Conservation (phyloP, 2,329 filamentous ascomycete genomes). For the Ascocoryne sarcoides region DNA sequence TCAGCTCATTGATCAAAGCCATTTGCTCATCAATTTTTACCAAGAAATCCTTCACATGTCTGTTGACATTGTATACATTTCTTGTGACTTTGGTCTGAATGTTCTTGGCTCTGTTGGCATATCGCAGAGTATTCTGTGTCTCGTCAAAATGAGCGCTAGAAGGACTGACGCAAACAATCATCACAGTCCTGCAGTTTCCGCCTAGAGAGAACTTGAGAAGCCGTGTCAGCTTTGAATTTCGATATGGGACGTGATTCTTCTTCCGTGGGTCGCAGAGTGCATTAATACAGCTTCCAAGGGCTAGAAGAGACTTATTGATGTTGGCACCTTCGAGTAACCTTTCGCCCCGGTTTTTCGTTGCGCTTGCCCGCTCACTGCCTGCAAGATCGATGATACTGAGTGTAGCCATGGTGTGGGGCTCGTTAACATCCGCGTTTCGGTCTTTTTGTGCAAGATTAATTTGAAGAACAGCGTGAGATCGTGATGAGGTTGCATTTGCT, state of each 20-base stretch:
- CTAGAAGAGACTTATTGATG: constrained; percentile 97
- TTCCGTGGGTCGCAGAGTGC: constrained; percentile 90
- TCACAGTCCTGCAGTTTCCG: constrained; percentile 97
- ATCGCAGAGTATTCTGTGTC: constrained; percentile 94
- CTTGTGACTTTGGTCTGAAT: constrained; percentile 99
- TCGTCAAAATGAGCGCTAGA: constrained; percentile 97
- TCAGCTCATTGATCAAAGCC: constrained; percentile 90
- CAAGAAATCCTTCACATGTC: constrained; percentile 97
- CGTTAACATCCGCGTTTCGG: constrained; percentile 81
- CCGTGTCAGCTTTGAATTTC: constrained; percentile 94
- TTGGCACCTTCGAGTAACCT: constrained; percentile 89
- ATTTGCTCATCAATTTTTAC: constrained; percentile 99
- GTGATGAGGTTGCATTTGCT: constrained; percentile 93
- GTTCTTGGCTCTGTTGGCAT: constrained; percentile 96
- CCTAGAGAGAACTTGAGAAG: constrained; percentile 94
- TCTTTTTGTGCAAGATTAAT: constrained; percentile 95
- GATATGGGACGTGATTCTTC: constrained; percentile 89
- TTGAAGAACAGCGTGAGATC: constrained; percentile 93
- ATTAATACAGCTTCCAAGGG: constrained; percentile 95
- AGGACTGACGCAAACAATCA: constrained; percentile 98
- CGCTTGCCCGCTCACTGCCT: constrained; percentile 89
- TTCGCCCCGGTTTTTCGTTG: constrained; percentile 92
- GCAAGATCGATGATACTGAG: constrained; percentile 97
- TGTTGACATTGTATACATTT: constrained; percentile 98
- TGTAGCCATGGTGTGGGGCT: constrained; percentile 96